Evolutionary conservation across 2,329 filamentous ascomycete genomes (phyloP).

Genomic region (Venturia effusa): DNA sequence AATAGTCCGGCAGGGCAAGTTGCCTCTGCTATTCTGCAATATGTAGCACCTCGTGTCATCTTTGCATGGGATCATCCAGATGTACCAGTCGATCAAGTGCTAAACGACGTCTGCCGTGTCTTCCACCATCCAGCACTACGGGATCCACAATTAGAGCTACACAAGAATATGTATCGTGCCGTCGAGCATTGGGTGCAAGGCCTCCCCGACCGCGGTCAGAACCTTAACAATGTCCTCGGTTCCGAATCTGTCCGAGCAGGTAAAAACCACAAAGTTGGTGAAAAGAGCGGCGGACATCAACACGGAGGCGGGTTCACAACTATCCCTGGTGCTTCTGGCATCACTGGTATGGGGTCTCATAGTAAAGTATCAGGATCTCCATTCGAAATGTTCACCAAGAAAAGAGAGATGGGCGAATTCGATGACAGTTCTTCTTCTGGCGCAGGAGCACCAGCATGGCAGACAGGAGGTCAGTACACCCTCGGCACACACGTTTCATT

Average conservation of each 20-base stretch:
- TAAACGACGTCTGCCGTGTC: slow-evolving; percentile 66
- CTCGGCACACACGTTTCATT: not conserved
- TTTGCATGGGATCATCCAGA: slow-evolving; percentile 88
- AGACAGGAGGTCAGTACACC: slow-evolving; percentile 7
- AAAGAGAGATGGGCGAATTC: slow-evolving; percentile 10
- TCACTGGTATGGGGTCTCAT: slow-evolving; percentile 8
- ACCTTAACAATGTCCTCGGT: slow-evolving; percentile 64
- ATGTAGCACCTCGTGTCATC: slow-evolving; percentile 74
- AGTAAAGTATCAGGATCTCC: slow-evolving; percentile 12
- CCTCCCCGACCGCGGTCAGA: slow-evolving; percentile 52
- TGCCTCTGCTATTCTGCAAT: slow-evolving; percentile 58
- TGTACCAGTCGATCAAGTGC: slow-evolving; percentile 71
- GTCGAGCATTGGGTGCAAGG: slow-evolving; percentile 72
- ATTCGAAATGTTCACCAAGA: slow-evolving; percentile 13
- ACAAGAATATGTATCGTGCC: slow-evolving; percentile 78
- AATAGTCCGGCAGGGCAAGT: slow-evolving; percentile 39
- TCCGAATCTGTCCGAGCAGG: slow-evolving; percentile 75
- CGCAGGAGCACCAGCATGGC: slow-evolving; percentile 7
- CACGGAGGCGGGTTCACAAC: slow-evolving; percentile 10
- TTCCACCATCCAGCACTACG: slow-evolving; percentile 88
- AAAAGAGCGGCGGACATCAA: slow-evolving; percentile 14
- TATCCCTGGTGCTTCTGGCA: slow-evolving; percentile 5
- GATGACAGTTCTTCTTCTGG: not conserved
- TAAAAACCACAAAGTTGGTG: slow-evolving; percentile 56
- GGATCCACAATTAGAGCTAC: slow-evolving; percentile 65